phyloP scores from a whole-genome alignment of 352 stramenopile genomes.

The Phytophthora pisi region DNA sequence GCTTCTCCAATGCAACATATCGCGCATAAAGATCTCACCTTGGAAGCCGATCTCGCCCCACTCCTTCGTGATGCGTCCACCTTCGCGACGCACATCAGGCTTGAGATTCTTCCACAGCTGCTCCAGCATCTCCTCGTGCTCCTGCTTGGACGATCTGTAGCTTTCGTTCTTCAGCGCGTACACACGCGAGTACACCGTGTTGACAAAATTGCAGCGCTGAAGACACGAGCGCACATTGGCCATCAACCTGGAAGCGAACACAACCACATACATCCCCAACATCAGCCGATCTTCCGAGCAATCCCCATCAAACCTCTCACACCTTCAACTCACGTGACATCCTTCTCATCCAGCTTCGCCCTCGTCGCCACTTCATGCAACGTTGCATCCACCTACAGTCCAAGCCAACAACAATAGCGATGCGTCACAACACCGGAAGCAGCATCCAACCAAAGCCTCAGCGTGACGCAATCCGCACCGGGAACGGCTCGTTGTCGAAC shows the following conservation, averaged over 20 bases:
- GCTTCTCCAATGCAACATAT: not conserved
- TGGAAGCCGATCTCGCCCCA: conserved; percentile 90
- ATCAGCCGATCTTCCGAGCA: not conserved
- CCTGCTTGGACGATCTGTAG: conserved; percentile 67
- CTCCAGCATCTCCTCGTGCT: conserved; percentile 84
- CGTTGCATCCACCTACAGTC: conserved; percentile 55
- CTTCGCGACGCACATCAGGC: conserved; percentile 71
- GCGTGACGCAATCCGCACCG: conserved; percentile 33
- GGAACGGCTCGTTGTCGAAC: conserved; percentile 79
- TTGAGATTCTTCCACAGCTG: conserved; percentile 83
- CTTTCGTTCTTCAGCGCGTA: conserved; percentile 65
- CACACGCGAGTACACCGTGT: conserved; percentile 65
- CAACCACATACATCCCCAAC: not conserved
- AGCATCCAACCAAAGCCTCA: not conserved
- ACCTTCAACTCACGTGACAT: conserved; percentile 44
- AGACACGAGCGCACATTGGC: conserved; percentile 71
- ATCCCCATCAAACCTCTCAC: not conserved
- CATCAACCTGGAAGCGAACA: conserved; percentile 50
- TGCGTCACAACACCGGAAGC: not conserved
- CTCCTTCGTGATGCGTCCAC: conserved; percentile 85
- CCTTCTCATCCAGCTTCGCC: conserved; percentile 52
- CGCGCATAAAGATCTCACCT: conserved; percentile 36
- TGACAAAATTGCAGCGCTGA: conserved; percentile 75
- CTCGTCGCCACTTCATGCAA: conserved; percentile 59
- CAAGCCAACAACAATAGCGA: not conserved